Conservation (phyloP, 257 asterid species). For the Oldenlandia corymbosa region DNA sequence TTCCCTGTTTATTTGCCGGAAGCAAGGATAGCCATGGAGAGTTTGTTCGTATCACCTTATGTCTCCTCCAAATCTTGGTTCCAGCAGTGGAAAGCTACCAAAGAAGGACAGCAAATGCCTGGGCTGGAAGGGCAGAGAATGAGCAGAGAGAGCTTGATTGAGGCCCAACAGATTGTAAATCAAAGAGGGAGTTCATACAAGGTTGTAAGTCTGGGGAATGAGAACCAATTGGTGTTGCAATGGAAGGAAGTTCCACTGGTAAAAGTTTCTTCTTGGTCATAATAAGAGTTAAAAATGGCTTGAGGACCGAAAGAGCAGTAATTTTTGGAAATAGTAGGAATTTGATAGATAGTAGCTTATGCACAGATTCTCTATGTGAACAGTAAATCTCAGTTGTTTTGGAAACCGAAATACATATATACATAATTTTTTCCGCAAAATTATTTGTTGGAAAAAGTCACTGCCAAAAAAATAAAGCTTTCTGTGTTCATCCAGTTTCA, state of each 20-base stretch:
- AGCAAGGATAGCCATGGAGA: constrained; percentile 64
- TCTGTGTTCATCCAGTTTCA: too few relatives aligned
- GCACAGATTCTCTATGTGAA: not conserved
- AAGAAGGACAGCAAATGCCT: not conserved
- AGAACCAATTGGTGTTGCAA: constrained; percentile 50
- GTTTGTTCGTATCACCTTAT: constrained; percentile 47
- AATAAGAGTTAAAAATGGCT: constrained; percentile 1
- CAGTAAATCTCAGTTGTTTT: not conserved
- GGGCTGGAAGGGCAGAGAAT: constrained; percentile 30
- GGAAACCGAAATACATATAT: not conserved
- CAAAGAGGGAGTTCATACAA: constrained; percentile 34
- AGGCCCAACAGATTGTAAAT: constrained; percentile 51
- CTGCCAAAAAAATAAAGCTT: too few relatives aligned
- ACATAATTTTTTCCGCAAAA: not conserved
- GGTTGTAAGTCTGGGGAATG: constrained; percentile 26
- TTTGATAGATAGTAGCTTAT: not conserved
- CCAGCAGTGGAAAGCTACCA: constrained; percentile 36
- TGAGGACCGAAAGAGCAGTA: too few relatives aligned
- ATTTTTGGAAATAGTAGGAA: not conserved
- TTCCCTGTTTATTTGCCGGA: constrained; percentile 56
- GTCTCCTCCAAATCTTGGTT: constrained; percentile 46
- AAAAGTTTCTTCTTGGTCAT: constrained; percentile 65
- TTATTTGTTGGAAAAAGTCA: not conserved
- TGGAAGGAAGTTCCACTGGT: constrained; percentile 59
- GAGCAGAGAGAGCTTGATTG: constrained; percentile 42